Evolutionary conservation across 148 eudicot genomes (phyloP), one percentile per base, ranked within the genome.

Genomic region (Vaccinium macrocarpon): DNA sequence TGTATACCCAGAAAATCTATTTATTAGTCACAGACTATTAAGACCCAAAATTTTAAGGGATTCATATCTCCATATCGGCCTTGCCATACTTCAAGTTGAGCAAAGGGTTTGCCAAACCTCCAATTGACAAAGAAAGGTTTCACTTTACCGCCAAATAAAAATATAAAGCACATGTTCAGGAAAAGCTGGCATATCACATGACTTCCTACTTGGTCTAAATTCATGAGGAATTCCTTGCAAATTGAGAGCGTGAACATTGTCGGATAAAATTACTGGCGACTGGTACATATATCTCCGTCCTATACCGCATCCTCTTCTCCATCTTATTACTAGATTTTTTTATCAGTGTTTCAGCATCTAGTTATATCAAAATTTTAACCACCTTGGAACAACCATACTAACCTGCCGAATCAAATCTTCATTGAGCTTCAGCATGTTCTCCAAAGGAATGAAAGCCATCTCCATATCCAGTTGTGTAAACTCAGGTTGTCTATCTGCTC

Each of bases 401-500:
- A 97, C 99, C 99, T 97, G 91, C 85, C 99, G 89, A 83, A 97
- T 97, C 86, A 97, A 88, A 88, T 95, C 97, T 91, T 97, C 99
- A 92, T 95, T 97, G 84, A 97, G 94, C 90, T 83, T 93, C 82
- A 97, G 86, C 96, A 97, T 97, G 82, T 92, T 96, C 74, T 97
- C 99, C 88, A 95, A 79, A 82, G 98, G 94, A 89, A 95, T 94
- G 86, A 95, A 97, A 68, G 99, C 95, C 93, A 97, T 84, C 88
- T 97, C 99, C 91, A 95, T 91, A 89, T 97, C 99, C 38, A 97
- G 87, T 84, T 97, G 99, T 49, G 99, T 95, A 88, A 97, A 97
- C 90, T 97, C 99, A 66, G 99, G 98, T 84, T 97, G 99, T 87
- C 98, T 95, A 88, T 97, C 99, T 25, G 99, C 98, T 82, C 99